Evolutionary conservation across 75 land plant species (phyloP).

Genomic region (Picea glauca): DNA sequence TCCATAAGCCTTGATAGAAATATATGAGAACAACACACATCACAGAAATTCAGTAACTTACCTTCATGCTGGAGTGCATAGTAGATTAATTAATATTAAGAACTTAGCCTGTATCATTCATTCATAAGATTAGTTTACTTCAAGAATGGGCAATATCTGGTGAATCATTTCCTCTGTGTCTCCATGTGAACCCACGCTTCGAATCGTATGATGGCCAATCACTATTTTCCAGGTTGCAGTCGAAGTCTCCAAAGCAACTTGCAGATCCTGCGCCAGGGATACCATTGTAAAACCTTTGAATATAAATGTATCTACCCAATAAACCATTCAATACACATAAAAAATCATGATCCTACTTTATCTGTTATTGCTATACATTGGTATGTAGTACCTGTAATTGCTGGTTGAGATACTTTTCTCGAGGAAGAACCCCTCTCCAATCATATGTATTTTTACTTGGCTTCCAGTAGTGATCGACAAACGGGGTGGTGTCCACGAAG

Average conservation of each 20-base stretch:
- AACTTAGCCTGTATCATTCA: too few species aligned
- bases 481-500: constrained; percentile 43
- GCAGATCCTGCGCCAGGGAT: constrained; percentile 7
- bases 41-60: too few species aligned
- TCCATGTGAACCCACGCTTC: constrained; percentile 21
- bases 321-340: too few species aligned
- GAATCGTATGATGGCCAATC: constrained; percentile 18
- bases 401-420: constrained; percentile 44
- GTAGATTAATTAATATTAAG: too few species aligned
- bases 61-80: too few species aligned
- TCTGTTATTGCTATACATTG: background rate
- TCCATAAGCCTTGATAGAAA: constrained; percentile 13
- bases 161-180: constrained; percentile 11
- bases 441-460: constrained; percentile 46
- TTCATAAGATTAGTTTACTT: background rate
- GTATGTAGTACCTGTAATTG: constrained; percentile 42
- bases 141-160: constrained; percentile 12
- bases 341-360: too few species aligned
- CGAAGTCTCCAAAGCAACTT: constrained; percentile 16
- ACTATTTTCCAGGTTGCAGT: constrained; percentile 26
- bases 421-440: constrained; percentile 75
- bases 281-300: too few species aligned
- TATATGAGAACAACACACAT: too few species aligned
- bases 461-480: constrained; percentile 14
- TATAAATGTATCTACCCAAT: too few species aligned